Evolutionary conservation across 1,139 yeast genomes (phyloP).

Genomic region (Suhomyces maxii): DNA sequence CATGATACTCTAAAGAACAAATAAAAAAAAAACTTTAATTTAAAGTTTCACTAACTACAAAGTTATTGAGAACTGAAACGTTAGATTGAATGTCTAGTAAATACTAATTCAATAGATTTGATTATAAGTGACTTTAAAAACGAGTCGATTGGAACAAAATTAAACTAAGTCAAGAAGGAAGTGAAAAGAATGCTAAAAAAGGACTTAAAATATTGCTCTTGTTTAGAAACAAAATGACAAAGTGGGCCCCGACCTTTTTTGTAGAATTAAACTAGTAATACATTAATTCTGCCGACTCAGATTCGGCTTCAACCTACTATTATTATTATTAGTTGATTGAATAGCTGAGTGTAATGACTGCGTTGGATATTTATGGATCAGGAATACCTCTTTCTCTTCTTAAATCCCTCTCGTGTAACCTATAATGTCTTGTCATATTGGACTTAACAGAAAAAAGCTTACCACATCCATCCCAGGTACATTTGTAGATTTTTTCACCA

Average conservation of each 20-base stretch:
- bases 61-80: background rate
- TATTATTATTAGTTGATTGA: too few species aligned
- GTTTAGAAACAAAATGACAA: too few species aligned
- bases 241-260: too few species aligned
- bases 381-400: conserved; percentile 5
- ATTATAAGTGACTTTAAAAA: background rate
- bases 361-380: background rate
- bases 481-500: conserved; percentile 77
- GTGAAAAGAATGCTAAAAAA: background rate
- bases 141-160: background rate
- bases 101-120: background rate
- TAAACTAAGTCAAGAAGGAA: background rate
- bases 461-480: conserved; percentile 67
- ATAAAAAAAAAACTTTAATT: too few species aligned
- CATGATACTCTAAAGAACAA: too few species aligned
- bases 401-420: conserved; percentile 53
- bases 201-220: too few species aligned
- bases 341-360: background rate
- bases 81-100: background rate
- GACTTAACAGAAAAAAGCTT: conserved; percentile 75
- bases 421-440: conserved; percentile 76
- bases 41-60: too few species aligned
- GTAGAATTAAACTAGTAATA: too few species aligned
- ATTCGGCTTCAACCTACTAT: too few species aligned
- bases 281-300: too few species aligned